phyloP scores from a whole-genome alignment of 2,329 filamentous ascomycete genomes.

The Colletotrichum tropicale region DNA sequence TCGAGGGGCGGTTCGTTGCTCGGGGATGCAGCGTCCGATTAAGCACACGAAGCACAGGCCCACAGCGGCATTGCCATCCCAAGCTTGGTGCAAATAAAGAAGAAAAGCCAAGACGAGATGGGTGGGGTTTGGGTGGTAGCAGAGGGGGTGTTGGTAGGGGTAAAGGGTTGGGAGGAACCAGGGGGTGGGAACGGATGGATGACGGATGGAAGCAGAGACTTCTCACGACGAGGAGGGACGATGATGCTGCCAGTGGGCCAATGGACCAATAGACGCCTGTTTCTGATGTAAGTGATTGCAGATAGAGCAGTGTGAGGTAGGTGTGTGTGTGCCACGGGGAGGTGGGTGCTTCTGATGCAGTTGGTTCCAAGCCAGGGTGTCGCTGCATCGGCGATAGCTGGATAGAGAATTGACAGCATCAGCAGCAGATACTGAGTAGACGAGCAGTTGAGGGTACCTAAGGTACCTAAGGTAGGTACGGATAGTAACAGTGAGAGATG shows the following conservation, averaged over 20 bases:
- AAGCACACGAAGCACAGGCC: conserved; percentile 24
- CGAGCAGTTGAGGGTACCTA: not conserved
- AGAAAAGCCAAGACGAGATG: conserved; percentile 21
- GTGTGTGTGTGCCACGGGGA: not conserved
- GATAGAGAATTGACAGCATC: not conserved
- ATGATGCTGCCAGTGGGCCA: conserved; percentile 7
- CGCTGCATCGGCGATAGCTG: not conserved
- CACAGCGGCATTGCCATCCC: conserved; percentile 25
- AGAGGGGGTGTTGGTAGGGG: not conserved
- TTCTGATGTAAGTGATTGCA: not conserved
- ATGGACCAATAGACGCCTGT: not conserved
- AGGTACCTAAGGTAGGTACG: no score
- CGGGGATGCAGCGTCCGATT: conserved; percentile 20
- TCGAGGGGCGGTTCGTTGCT: conserved; percentile 5
- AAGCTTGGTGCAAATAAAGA: conserved; percentile 21
- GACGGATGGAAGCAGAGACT: not conserved
- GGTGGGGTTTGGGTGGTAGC: not conserved
- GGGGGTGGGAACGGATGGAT: conserved; percentile 10
- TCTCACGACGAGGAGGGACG: not conserved
- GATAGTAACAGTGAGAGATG: not conserved
- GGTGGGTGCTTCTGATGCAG: not conserved
- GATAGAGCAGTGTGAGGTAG: not conserved
- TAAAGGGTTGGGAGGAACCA: conserved; percentile 1
- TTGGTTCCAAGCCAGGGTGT: not conserved
- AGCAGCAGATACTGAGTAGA: not conserved